Evolutionary conservation across 2,329 filamentous ascomycete species (phyloP).

Genomic region (Pestalotiopsis sp.): DNA sequence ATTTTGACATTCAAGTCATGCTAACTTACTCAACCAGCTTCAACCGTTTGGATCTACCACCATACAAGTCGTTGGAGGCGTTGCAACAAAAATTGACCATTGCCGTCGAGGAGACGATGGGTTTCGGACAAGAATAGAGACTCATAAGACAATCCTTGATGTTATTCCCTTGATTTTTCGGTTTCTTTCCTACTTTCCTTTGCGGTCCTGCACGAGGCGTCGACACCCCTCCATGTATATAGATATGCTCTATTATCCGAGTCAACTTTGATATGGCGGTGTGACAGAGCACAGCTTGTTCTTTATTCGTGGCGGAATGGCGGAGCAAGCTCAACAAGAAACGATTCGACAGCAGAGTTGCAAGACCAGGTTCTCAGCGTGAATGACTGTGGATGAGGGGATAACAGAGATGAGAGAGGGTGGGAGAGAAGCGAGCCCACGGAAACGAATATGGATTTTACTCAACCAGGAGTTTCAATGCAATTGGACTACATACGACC

Average conservation of each 20-base stretch:
- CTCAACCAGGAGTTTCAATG: neutral
- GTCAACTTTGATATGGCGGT: neutral
- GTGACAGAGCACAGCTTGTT: neutral
- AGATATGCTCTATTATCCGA: neutral
- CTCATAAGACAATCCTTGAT: neutral
- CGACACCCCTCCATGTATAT: constrained; percentile 7
- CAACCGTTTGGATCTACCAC: constrained; percentile 92
- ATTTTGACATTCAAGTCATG: neutral
- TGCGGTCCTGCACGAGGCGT: neutral
- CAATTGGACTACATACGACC: no score
- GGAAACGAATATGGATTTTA: neutral
- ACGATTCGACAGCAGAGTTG: no score
- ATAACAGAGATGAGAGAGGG: neutral
- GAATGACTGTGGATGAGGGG: neutral
- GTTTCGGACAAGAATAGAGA: constrained; percentile 90
- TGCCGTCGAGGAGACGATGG: constrained; percentile 97
- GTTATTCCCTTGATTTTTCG: neutral
- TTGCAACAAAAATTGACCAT: constrained; percentile 90
- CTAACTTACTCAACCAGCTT: constrained; percentile 60
- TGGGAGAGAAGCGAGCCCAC: neutral
- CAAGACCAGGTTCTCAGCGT: no score
- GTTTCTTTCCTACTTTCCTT: neutral
- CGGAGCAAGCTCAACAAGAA: neutral
- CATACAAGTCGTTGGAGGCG: constrained; percentile 85
- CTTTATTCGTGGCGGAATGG: neutral